Evolutionary conservation across 495 filamentous ascomycete genomes (phyloP), one percentile per base, ranked within the genome.

Genomic region (Cladorrhinum samala): DNA sequence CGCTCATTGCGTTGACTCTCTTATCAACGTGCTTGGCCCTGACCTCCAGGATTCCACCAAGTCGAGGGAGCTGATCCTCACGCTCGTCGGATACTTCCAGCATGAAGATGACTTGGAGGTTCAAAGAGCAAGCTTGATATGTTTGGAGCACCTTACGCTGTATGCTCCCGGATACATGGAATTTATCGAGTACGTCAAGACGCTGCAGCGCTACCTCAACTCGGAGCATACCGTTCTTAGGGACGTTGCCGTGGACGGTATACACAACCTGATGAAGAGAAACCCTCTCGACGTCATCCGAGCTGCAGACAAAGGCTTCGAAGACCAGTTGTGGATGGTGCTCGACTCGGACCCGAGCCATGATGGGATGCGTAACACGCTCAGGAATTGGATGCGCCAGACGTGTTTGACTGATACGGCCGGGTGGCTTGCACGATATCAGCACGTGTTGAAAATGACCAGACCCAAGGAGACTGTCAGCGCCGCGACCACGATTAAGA

Each of bases 11-110:
- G 83, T 96, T n/a, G 92, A 99, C 65, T 90, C 91, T 24, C 73
- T 95, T 6, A 89, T 99, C 70, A 96, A 96, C 59, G 93, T 97
- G 14, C 79, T 99, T 7, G 93, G 93, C 0, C 93, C 93, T 0
- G 94, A 97, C 62, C 73, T 99, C 6, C 93, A 97, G 68, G 93
- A 97, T 55, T 84, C 91, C 56, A 80, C 79, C n/a, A 96, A 95
- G 69, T 86, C 88, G 4, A 79, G 93, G 44, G 91, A 96, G 62
- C 74, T 97, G 19, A 94, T 97, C 46, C 74, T 96, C 53, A 95
- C 85, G 0, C 80, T 97, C 1, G 83, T 95, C 19, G 77, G 81
- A 1, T 88, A 91, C 58, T 92, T 96, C 64, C 83, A 89, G 53
- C 72, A 81, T 17, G 94, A 99, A 63, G 78, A 85, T 11, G 84